Percentiles rank a stretch among this genome's conserved stretches.
phyloP scores from a whole-genome alignment of 805 yeast species.

The Pichia scutulata region DNA sequence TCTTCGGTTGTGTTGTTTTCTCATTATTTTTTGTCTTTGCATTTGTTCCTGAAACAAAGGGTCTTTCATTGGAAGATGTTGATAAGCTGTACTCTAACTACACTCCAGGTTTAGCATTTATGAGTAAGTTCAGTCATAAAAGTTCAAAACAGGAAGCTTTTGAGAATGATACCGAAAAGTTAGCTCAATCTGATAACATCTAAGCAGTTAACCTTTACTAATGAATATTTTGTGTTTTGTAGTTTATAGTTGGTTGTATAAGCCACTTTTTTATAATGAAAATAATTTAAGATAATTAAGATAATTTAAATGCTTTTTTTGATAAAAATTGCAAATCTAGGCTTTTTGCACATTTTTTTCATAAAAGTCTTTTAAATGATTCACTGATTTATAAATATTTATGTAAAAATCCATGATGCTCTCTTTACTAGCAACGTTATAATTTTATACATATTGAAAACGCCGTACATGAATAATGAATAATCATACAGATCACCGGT shows the following conservation, averaged over 20 bases:
- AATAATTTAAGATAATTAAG: not conserved
- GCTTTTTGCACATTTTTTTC: no score
- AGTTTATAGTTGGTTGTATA: not conserved
- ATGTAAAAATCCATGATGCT: no score
- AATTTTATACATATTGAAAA: no score
- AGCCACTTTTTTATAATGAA: not conserved
- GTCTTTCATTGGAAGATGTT: conserved; percentile 48
- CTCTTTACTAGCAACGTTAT: no score
- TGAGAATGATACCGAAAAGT: not conserved
- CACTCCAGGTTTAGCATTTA: conserved; percentile 29
- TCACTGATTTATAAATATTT: no score
- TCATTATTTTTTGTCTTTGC: conserved; percentile 47
- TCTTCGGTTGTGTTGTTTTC: conserved; percentile 47
- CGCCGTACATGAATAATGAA: no score
- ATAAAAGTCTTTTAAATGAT: no score
- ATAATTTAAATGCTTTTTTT: no score
- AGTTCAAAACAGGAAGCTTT: not conserved
- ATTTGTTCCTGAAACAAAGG: conserved; percentile 49
- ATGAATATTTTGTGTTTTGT: not conserved
- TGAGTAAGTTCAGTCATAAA: conserved; percentile 21
- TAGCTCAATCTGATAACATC: not conserved
- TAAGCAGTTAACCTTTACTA: not conserved
- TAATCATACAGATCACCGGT: no score
- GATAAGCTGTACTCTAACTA: conserved; percentile 38
- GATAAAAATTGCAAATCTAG: no score